Percentiles rank a stretch among this genome's conserved stretches.
These are phyloP conservation scores for Peribolospora baueri DNA, from an alignment of 768 basidiomycete genomes.

Conservation along the genomic window DNA sequence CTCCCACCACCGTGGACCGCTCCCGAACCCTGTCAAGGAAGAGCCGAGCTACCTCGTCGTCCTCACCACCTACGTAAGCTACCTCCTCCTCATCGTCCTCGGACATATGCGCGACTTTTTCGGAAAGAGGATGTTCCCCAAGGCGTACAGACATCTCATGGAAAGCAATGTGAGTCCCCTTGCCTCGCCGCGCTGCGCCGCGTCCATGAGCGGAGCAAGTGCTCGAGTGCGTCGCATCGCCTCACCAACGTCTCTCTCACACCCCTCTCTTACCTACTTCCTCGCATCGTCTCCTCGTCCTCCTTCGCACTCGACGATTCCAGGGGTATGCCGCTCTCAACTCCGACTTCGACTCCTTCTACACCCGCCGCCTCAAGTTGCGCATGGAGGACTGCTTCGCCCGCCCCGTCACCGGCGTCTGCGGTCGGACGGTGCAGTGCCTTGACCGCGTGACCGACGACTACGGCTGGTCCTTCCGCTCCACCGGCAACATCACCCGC, in stretches of 20 bases:
- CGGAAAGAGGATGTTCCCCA: slow-evolving; percentile 52
- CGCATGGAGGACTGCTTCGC: slow-evolving; percentile 92
- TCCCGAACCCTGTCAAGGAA: slow-evolving; percentile 27
- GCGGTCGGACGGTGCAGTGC: slow-evolving; percentile 69
- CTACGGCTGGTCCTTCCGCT: slow-evolving; percentile 46
- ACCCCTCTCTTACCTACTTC: background rate
- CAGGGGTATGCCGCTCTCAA: slow-evolving; percentile 92
- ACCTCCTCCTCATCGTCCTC: slow-evolving; percentile 68
- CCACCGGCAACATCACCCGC: slow-evolving; percentile 55
- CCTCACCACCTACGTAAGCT: slow-evolving; percentile 74
- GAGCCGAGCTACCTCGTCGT: slow-evolving; percentile 86
- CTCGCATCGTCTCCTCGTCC: background rate
- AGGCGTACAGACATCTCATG: slow-evolving; percentile 55
- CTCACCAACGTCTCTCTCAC: background rate
- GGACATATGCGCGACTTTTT: slow-evolving; percentile 90
- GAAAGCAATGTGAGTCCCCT: slow-evolving; percentile 44
- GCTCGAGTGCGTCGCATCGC: background rate
- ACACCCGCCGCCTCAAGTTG: slow-evolving; percentile 79
- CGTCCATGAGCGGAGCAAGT: no score
- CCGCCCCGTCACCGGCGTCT: slow-evolving; percentile 77
- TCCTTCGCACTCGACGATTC: background rate
- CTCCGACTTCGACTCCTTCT: slow-evolving; percentile 97
- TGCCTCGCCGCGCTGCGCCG: slow-evolving; percentile 1
- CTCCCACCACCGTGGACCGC: slow-evolving; percentile 34
- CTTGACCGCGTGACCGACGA: slow-evolving; percentile 64